phyloP scores from a whole-genome alignment of 2,329 filamentous ascomycete species.

The Fusarium longipes region DNA sequence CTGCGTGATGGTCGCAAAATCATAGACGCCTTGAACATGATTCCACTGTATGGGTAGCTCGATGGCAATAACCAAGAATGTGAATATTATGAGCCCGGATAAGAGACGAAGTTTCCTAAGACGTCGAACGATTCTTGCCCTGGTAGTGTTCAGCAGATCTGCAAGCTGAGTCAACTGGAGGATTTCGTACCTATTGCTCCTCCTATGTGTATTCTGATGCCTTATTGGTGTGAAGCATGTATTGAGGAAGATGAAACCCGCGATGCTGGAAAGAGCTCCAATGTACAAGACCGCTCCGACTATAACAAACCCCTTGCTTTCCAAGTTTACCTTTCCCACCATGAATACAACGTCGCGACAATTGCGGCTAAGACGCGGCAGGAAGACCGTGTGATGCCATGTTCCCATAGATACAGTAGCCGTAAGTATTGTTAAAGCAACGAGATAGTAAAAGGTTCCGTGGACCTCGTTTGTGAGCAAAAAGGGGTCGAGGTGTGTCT shows the following conservation, averaged over 20 bases:
- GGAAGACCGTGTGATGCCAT: constrained; percentile 49
- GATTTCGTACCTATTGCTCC: constrained; percentile 38
- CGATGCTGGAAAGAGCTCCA: constrained; percentile 42
- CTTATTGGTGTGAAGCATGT: constrained; percentile 38
- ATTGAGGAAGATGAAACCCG: constrained; percentile 41
- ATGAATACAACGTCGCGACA: constrained; percentile 51
- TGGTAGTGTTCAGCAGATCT: constrained; percentile 6
- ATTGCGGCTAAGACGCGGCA: constrained; percentile 38
- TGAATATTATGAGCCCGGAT: constrained; percentile 44
- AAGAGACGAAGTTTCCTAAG: constrained; percentile 34
- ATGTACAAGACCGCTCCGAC: constrained; percentile 50
- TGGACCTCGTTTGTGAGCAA: constrained; percentile 44
- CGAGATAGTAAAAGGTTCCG: constrained; percentile 43
- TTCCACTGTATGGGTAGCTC: constrained; percentile 53
- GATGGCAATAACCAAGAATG: constrained; percentile 47
- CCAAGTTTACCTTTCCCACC: constrained; percentile 46
- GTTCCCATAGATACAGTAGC: constrained; percentile 46
- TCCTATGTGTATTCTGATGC: constrained; percentile 30
- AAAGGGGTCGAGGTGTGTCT: constrained; percentile 48
- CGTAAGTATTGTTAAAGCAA: constrained; percentile 44
- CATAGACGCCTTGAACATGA: constrained; percentile 37
- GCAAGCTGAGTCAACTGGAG: background rate
- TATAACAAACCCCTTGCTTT: constrained; percentile 44
- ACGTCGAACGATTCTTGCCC: constrained; percentile 37
- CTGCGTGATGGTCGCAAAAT: constrained; percentile 47